Evolutionary conservation across 192 early-diverging fungal species (phyloP).

Genomic region (Backusella circina): DNA sequence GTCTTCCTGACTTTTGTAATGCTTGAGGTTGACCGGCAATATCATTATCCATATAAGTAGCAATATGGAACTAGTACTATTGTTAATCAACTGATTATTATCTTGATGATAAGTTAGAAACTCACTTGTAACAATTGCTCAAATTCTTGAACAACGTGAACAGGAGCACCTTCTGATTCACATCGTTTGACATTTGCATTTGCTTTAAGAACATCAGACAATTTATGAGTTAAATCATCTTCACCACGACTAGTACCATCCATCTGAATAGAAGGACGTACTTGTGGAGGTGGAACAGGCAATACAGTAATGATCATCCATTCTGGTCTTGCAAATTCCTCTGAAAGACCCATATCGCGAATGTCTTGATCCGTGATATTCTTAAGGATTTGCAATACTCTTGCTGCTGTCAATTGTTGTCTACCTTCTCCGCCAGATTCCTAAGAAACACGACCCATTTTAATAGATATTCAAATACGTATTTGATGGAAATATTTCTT

Average conservation of each 20-base stretch:
- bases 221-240: constrained; percentile 96
- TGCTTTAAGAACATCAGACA: constrained; percentile 91
- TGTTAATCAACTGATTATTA: background rate
- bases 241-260: constrained; percentile 84
- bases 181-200: constrained; percentile 79
- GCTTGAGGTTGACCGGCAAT: constrained; percentile 87
- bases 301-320: constrained; percentile 97
- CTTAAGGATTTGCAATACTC: constrained; percentile 80
- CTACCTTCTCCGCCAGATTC: constrained; percentile 55
- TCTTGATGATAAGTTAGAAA: background rate
- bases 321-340: constrained; percentile 91
- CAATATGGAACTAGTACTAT: constrained; percentile 75
- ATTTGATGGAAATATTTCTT: background rate
- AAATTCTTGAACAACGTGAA: constrained; percentile 85
- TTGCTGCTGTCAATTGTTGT: constrained; percentile 64
- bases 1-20: constrained; percentile 89
- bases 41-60: constrained; percentile 98
- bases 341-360: constrained; percentile 79
- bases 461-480: background rate
- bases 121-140: constrained; percentile 70
- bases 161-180: constrained; percentile 84
- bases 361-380: constrained; percentile 87
- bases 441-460: constrained; percentile 15
- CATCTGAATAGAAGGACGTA: constrained; percentile 94
- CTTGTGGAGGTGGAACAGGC: constrained; percentile 94